These are phyloP conservation scores for Aegilops bicornis DNA, from an alignment of 176 grass and related monocot genomes.

Conservation along the genomic window DNA sequence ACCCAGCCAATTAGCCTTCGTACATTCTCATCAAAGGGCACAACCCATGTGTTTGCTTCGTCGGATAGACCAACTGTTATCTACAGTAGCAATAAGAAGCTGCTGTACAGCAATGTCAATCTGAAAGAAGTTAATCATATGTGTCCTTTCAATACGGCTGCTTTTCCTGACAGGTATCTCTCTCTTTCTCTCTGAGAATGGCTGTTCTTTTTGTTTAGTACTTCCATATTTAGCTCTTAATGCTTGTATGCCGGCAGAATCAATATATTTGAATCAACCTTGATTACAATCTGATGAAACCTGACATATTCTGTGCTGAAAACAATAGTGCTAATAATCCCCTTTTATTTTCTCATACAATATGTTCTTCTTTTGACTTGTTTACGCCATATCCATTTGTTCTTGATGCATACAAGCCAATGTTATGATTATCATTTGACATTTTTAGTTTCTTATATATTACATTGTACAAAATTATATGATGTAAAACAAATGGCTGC, in stretches of 20 bases:
- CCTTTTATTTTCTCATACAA: not conserved
- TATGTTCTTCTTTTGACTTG: not conserved
- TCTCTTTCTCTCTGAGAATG: not conserved
- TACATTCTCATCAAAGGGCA: slow-evolving; percentile 93
- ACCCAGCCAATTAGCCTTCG: slow-evolving; percentile 94
- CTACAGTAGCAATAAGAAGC: slow-evolving; percentile 97
- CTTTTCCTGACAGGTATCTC: slow-evolving; percentile 87
- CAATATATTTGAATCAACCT: not conserved
- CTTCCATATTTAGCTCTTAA: not conserved
- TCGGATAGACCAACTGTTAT: slow-evolving; percentile 98
- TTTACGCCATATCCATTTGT: not conserved
- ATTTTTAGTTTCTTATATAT: not conserved
- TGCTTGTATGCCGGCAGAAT: not conserved
- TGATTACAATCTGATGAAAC: not conserved
- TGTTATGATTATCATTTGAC: not conserved
- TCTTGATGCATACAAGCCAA: not conserved
- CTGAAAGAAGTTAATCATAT: slow-evolving; percentile 97
- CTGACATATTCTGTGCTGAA: not conserved
- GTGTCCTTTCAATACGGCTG: slow-evolving; percentile 94
- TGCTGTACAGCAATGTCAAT: slow-evolving; percentile 98
- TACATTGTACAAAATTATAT: not conserved
- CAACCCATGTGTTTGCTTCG: slow-evolving; percentile 89
- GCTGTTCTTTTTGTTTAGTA: not conserved
- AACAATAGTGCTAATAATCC: not conserved
- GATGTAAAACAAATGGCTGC: not conserved